Conservation (phyloP, 768 basidiomycete genomes). For the Neoboletus brunneissimus region DNA sequence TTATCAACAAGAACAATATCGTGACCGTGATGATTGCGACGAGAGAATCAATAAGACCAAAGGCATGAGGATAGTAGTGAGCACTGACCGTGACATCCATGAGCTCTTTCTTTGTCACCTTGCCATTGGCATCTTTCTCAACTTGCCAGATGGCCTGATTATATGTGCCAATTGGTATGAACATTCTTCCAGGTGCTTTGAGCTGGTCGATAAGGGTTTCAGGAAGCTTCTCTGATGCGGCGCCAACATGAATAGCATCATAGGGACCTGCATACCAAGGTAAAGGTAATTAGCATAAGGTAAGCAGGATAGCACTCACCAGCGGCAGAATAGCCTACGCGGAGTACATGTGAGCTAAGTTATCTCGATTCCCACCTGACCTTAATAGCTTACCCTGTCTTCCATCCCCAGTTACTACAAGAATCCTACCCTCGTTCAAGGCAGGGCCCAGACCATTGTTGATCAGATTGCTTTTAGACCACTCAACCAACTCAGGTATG, state of each 20-base stretch:
- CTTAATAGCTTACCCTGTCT: slow-evolving; percentile 50
- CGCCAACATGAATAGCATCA: slow-evolving; percentile 91
- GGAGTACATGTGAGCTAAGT: background rate
- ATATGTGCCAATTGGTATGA: slow-evolving; percentile 80
- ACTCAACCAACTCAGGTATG: slow-evolving; percentile 70
- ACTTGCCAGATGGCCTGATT: slow-evolving; percentile 66
- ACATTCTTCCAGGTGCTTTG: slow-evolving; percentile 76
- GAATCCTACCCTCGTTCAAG: slow-evolving; percentile 53
- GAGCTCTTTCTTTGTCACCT: slow-evolving; percentile 57
- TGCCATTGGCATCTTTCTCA: slow-evolving; percentile 73
- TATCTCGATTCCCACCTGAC: background rate
- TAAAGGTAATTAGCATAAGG: background rate
- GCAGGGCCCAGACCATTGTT: slow-evolving; percentile 60
- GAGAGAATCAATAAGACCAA: slow-evolving; percentile 9
- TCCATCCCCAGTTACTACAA: slow-evolving; percentile 76
- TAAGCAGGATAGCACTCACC: slow-evolving; percentile 25
- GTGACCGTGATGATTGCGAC: too few species aligned
- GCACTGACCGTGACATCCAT: slow-evolving; percentile 78
- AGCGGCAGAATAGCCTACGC: slow-evolving; percentile 35
- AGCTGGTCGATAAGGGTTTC: slow-evolving; percentile 73
- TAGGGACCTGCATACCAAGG: slow-evolving; percentile 53
- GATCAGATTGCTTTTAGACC: slow-evolving; percentile 65
- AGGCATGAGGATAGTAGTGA: slow-evolving; percentile 1
- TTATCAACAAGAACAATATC: background rate
- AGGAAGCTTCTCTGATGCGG: slow-evolving; percentile 78